A percentile compares a stretch with the other conserved stretches of the same genome.
These are phyloP conservation scores for Camelina neglecta DNA, from an alignment of 345 rosid species.

Conservation along the genomic window DNA sequence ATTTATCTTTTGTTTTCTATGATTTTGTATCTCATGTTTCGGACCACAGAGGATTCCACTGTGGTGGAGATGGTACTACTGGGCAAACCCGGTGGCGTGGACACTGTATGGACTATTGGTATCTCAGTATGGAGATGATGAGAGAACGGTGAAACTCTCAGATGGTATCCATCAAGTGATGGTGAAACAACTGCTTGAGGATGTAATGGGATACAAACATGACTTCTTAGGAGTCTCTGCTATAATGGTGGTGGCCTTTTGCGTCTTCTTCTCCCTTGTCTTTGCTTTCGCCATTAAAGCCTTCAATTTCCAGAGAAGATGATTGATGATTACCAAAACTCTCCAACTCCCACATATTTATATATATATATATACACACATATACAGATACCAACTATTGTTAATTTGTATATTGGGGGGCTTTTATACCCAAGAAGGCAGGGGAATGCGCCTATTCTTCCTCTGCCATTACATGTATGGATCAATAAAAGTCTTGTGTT, in stretches of 20 bases:
- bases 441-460: conserved; percentile 1
- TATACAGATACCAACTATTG: conserved; percentile 30
- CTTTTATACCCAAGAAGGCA: conserved; percentile 16
- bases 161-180: conserved; percentile 61
- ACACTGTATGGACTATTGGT: conserved; percentile 80
- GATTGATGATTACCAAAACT: conserved; percentile 23
- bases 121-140: conserved; percentile 81
- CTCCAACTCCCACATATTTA: conserved; percentile 1
- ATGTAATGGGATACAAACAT: conserved; percentile 73
- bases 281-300: conserved; percentile 86
- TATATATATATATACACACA: conserved; percentile 8
- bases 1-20: background rate
- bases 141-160: conserved; percentile 54
- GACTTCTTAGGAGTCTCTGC: conserved; percentile 80
- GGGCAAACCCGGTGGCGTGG: conserved; percentile 99
- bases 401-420: conserved; percentile 39
- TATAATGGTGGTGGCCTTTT: conserved; percentile 71
- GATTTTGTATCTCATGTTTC: background rate
- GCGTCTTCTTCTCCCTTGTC: conserved; percentile 66
- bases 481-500: conserved; percentile 27
- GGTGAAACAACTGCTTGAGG: conserved; percentile 55
- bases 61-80: conserved; percentile 99
- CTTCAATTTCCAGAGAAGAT: conserved; percentile 94
- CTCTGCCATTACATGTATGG: conserved; percentile 25
- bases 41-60: conserved; percentile 80